A percentile compares a stretch with the other conserved stretches of the same genome.
phyloP scores from a whole-genome alignment of 257 asterid species.

The Gynochthodes officinalis region DNA sequence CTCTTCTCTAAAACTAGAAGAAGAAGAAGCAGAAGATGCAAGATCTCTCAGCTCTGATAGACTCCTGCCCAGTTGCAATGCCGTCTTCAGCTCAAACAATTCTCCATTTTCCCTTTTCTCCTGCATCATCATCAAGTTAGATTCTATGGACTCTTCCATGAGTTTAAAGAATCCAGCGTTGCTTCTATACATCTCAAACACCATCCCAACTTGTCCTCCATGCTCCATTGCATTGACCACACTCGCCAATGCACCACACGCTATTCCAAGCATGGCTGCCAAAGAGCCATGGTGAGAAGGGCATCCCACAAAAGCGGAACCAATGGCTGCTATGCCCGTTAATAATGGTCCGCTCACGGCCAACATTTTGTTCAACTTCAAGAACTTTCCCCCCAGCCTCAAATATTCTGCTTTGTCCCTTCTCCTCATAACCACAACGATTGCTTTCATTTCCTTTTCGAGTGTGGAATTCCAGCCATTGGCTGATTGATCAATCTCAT shows the following conservation, averaged over 20 bases:
- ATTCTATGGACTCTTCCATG: slow-evolving; percentile 57
- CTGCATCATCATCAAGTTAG: slow-evolving; percentile 30
- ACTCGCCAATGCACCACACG: slow-evolving; percentile 64
- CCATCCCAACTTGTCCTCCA: slow-evolving; percentile 84
- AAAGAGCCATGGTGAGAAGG: slow-evolving; percentile 22
- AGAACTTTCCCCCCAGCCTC: slow-evolving; percentile 43
- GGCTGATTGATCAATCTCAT: background rate
- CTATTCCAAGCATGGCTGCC: slow-evolving; percentile 40
- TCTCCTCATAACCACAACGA: slow-evolving; percentile 26
- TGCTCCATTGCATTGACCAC: slow-evolving; percentile 63
- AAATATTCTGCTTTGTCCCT: slow-evolving; percentile 55
- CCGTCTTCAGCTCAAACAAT: slow-evolving; percentile 54
- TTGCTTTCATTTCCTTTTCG: slow-evolving; percentile 52
- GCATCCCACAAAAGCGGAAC: slow-evolving; percentile 34
- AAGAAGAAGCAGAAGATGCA: slow-evolving; percentile 27
- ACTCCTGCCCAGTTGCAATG: slow-evolving; percentile 66
- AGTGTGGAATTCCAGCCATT: slow-evolving; percentile 51
- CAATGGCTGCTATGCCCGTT: slow-evolving; percentile 62
- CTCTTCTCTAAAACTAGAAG: background rate
- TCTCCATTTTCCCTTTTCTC: slow-evolving; percentile 22
- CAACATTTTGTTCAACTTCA: slow-evolving; percentile 50
- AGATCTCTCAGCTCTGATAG: slow-evolving; percentile 56
- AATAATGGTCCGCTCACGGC: slow-evolving; percentile 51
- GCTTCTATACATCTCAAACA: slow-evolving; percentile 73
- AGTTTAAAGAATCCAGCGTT: slow-evolving; percentile 66